Conservation (phyloP, 2,329 filamentous ascomycete genomes). For the Aureobasidium mangrovei region DNA sequence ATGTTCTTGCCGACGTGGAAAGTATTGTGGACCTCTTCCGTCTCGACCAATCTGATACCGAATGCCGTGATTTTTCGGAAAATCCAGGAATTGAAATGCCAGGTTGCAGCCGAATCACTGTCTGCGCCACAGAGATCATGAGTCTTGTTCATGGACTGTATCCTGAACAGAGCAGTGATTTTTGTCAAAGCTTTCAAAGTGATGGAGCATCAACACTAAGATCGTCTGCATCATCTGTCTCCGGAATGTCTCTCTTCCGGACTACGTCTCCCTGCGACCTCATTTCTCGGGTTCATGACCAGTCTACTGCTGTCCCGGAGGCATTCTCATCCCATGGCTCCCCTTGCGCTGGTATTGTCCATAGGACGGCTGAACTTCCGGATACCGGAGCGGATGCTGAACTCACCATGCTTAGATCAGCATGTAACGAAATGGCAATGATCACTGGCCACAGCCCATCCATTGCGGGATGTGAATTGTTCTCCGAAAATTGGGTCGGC, state of each 20-base stretch:
- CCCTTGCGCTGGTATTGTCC: background rate
- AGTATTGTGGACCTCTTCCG: conserved; percentile 58
- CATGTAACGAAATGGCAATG: background rate
- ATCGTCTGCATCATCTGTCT: conserved; percentile 42
- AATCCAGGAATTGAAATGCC: conserved; percentile 21
- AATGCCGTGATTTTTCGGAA: background rate
- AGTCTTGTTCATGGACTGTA: conserved; percentile 78
- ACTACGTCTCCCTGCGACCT: conserved; percentile 9
- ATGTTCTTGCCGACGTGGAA: conserved; percentile 61
- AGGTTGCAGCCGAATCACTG: conserved; percentile 10
- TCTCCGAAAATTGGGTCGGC: conserved; percentile 2
- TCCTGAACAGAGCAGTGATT: conserved; percentile 58
- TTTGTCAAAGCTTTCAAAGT: background rate
- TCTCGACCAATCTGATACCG: conserved; percentile 6
- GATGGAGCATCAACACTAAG: conserved; percentile 31
- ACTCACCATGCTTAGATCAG: background rate
- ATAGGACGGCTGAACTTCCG: background rate
- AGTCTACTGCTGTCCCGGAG: background rate
- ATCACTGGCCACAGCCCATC: background rate
- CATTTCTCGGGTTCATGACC: background rate
- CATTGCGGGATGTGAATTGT: background rate
- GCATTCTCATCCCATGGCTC: background rate
- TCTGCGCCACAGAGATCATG: conserved; percentile 70
- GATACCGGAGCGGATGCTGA: background rate
- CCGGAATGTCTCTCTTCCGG: conserved; percentile 43